These are phyloP conservation scores for Volutella citrinella DNA, from an alignment of 2,329 filamentous ascomycete genomes.

Conservation along the genomic window DNA sequence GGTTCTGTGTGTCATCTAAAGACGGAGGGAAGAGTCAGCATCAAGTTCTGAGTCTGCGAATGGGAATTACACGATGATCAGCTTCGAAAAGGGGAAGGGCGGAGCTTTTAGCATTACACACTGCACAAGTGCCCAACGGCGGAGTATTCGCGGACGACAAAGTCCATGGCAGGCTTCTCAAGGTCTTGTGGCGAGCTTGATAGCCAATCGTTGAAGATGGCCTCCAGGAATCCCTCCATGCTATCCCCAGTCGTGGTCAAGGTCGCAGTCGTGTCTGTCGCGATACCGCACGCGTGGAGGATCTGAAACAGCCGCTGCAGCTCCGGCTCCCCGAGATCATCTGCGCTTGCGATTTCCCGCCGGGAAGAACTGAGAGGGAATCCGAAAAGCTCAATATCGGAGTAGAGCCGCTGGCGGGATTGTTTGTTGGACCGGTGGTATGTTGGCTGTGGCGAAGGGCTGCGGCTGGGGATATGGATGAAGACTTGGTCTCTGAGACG, in stretches of 20 bases:
- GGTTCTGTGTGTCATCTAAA: slow-evolving; percentile 15
- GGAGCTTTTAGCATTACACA: slow-evolving; percentile 17
- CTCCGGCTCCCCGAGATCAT: slow-evolving; percentile 26
- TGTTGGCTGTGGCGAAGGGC: slow-evolving; percentile 11
- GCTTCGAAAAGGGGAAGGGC: too few relatives aligned
- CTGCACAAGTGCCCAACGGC: slow-evolving; percentile 26
- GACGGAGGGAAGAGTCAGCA: background rate
- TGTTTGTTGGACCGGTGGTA: slow-evolving; percentile 11
- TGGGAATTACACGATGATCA: background rate
- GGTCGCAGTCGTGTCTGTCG: slow-evolving; percentile 22
- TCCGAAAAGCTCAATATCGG: slow-evolving; percentile 21
- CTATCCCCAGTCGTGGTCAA: slow-evolving; percentile 24
- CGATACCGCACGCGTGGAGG: slow-evolving; percentile 28
- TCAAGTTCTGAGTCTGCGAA: background rate
- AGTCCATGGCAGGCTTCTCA: slow-evolving; percentile 26
- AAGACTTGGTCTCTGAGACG: slow-evolving; percentile 4
- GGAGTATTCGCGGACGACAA: slow-evolving; percentile 25
- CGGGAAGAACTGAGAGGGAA: slow-evolving; percentile 13
- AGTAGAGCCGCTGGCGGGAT: slow-evolving; percentile 23
- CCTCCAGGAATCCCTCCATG: slow-evolving; percentile 30
- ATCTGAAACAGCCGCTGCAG: slow-evolving; percentile 31
- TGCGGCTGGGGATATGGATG: slow-evolving; percentile 12
- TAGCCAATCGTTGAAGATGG: slow-evolving; percentile 28
- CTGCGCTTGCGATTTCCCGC: slow-evolving; percentile 19
- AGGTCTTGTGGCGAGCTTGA: slow-evolving; percentile 9